Evolutionary conservation across 106 monocot species (phyloP), one percentile per base, ranked within the genome.

Genomic region (Acanthochlamys bracteata): DNA sequence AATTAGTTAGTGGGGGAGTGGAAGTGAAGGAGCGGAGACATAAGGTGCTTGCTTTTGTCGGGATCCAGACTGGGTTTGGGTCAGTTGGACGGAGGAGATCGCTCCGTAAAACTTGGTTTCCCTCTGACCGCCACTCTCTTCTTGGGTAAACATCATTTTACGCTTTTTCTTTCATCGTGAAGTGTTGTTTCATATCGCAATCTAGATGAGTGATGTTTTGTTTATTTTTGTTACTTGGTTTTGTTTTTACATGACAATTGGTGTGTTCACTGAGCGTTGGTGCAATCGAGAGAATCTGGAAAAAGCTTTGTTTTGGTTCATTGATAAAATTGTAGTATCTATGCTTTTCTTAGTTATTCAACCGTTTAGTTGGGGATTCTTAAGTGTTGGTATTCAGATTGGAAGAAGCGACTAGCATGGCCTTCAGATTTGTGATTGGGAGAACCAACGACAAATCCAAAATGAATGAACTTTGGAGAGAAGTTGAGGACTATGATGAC

Each of bases 391-490:
- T 25, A 15, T 74, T 59, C 73, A 92, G 91, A 22, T 81, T 98
- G 73, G 96, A 98, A 72, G 78, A 92, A 61, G 67, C 82, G 19
- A 98, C 96, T 68, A 85, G 96, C 20, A 59, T 98, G 70, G 81
- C 83, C 54, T 81, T 98, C 65, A 78, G 91, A 71, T 98, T 98
- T 68, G 91, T 98, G 69, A 98, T 98, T 57, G 96, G 96, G 7
- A 85, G 63, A 69, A 85, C 91, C 46, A 74, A 70, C 10, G 80
- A 88, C 67, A 41, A 53, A 39, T 55, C 54, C 14, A 88, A 83
- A 71, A 98, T 83, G 85, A 69, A 76, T 11, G 91, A 64, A 64
- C 78, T 98, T 7, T 60, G 65, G 66, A 88, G 61, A 55, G 96
- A 98, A 65, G 63, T 98, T 24, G 65, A 89, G 47, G 70, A 76